Base-by-base conservation (phyloP, 768 basidiomycete genomes). In the Leccinellum albellum region DNA sequence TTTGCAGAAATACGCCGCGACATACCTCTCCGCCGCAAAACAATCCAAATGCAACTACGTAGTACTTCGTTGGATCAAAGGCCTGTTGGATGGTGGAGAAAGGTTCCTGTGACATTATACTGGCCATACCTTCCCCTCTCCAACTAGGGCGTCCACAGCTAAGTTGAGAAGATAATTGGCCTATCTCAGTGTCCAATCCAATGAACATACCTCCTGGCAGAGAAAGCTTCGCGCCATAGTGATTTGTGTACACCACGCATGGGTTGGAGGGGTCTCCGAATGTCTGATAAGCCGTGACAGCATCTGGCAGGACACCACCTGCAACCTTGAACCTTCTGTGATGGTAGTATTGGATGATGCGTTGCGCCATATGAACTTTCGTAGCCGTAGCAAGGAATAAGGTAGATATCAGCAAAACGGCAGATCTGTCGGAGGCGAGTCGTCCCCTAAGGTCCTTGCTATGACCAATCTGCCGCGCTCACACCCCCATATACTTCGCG, bases 11-110 rank as follows among this genome's bases (percentile, higher is more conserved):
- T 42, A n/a, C n/a, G n/a, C n/a, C n/a, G n/a, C n/a, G 13, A 54
- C 74, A 32, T 54, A 82, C 83, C 76, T 84, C 82, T 66, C 83
- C 83, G 57, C 82, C 82, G 37, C 78, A 82, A 61, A 84, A 85
- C 29, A 83, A 66, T 0, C 79, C 81, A 59, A 84, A 81, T 3
- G 82, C 81, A 13, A 84, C 81, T 12, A 85, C 68, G 54, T 74
- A 84, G 61, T 83, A 84, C 54, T 78, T 78, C 17, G 56, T 68
- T 3, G 83, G 76, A 61, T 83, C 76, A n/a, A 85, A 70, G 8
- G 71, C 76, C 80, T 82, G 57, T 48, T 20, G 42, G 23, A 8
- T 26, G 14, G 23, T 58, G n/a, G 51, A 37, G 42, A 52, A 35
- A 31, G 4, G 33, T 14, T 17, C 6, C 2, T 20, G 1, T 37